A percentile compares a stretch with the other conserved stretches of the same genome.
Conservation (phyloP, 495 filamentous ascomycete species). For the Talaromyces nanjingensis region DNA sequence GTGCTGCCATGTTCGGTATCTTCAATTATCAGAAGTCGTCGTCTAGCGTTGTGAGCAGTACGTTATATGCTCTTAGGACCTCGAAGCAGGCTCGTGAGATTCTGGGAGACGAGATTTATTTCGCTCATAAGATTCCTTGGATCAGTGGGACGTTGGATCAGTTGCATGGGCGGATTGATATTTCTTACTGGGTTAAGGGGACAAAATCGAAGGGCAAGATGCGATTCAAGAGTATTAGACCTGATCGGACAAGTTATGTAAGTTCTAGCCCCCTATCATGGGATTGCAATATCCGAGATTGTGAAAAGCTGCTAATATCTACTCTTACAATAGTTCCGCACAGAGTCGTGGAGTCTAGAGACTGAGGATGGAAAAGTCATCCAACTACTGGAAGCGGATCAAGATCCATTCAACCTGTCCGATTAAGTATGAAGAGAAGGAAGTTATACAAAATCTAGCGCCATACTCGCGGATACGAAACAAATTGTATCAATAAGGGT, state of each 20-base stretch:
- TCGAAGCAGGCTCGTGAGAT: constrained; percentile 62
- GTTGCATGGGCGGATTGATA: constrained; percentile 84
- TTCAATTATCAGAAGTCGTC: constrained; percentile 98
- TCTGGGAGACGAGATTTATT: constrained; percentile 91
- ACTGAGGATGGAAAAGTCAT: constrained; percentile 57
- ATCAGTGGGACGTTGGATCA: constrained; percentile 92
- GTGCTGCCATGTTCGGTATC: constrained; percentile 65
- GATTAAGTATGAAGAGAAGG: constrained; percentile 10
- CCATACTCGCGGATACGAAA: not conserved
- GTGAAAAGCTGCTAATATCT: not conserved
- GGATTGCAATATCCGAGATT: not conserved
- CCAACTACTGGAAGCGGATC: constrained; percentile 56
- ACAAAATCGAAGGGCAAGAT: constrained; percentile 65
- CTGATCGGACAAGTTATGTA: constrained; percentile 62
- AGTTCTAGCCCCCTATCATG: constrained; percentile 20
- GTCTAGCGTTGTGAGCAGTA: constrained; percentile 72
- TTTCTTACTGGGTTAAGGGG: constrained; percentile 81
- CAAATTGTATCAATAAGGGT: not conserved
- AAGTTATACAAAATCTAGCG: not conserved
- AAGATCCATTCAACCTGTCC: constrained; percentile 50
- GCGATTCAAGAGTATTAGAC: constrained; percentile 72
- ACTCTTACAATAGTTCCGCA: constrained; percentile 49
- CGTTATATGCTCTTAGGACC: constrained; percentile 84
- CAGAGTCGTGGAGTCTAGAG: constrained; percentile 69
- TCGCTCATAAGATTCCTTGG: constrained; percentile 81